A percentile compares a stretch with the other conserved stretches of the same genome.
Conservation (phyloP, 768 basidiomycete species). For the Trametes cubensis region DNA sequence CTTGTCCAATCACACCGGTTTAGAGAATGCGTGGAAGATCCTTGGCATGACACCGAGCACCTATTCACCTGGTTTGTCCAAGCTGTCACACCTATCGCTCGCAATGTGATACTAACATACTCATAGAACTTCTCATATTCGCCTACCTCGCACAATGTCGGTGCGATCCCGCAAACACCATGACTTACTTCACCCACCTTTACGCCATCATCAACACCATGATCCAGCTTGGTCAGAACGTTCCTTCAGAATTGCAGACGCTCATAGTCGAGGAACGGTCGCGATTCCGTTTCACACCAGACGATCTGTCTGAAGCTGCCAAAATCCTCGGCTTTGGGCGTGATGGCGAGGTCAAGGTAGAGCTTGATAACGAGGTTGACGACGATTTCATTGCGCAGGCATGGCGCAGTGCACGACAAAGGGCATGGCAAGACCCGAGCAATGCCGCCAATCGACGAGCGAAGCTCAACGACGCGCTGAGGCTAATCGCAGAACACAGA, state of each 20-base stretch:
- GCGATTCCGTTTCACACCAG: slow-evolving; percentile 62
- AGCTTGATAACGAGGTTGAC: slow-evolving; percentile 70
- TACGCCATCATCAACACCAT: slow-evolving; percentile 53
- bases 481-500: slow-evolving; percentile 65
- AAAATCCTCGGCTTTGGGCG: slow-evolving; percentile 66
- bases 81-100: neutral
- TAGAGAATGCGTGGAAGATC: slow-evolving; percentile 44
- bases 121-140: slow-evolving; percentile 69
- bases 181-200: slow-evolving; percentile 65
- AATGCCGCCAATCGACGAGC: slow-evolving; percentile 51
- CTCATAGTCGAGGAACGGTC: slow-evolving; percentile 63
- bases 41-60: slow-evolving; percentile 71
- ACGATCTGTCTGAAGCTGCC: slow-evolving; percentile 55
- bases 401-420: slow-evolving; percentile 60
- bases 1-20: slow-evolving; percentile 44
- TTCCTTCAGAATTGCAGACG: slow-evolving; percentile 52
- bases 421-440: slow-evolving; percentile 53
- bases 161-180: slow-evolving; percentile 70
- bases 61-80: slow-evolving; percentile 60
- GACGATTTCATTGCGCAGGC: slow-evolving; percentile 72
- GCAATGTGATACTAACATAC: neutral
- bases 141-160: slow-evolving; percentile 81
- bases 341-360: slow-evolving; percentile 59
- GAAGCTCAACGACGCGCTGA: slow-evolving; percentile 68
- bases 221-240: slow-evolving; percentile 50